Evolutionary conservation across 805 yeast genomes (phyloP), one percentile per base, ranked within the genome.

Genomic region (Cyberlindnera mississippiensis): DNA sequence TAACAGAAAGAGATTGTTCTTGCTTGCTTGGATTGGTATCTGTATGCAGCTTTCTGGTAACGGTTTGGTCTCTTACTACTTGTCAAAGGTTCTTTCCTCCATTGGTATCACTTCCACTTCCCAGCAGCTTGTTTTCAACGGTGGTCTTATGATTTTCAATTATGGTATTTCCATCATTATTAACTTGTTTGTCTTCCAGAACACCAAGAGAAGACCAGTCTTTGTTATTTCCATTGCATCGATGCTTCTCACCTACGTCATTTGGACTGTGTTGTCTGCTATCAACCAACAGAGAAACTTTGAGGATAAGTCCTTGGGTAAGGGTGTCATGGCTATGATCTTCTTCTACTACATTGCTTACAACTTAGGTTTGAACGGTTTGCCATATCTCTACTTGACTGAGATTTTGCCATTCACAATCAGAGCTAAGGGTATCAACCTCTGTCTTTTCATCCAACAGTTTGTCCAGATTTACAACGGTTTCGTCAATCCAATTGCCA

Each of bases 21-120:
- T 71, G 49, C 49, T 60, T 28, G 17, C 54, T 24, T 56, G 61
- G 51, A 52, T 68, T 17, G 68, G 67, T 31, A 34, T 44, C 36
- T 39, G 46, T 32, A 37, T 40, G 71, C 77, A 72, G 52, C 52
- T 71, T 32, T 69, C 76, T 14, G 80, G 80, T 52, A 73, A 72
- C 51, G 76, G 76, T 42, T 60, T 75, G 45, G 74, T 73, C 20
- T 69, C 76, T 4, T 75, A 73, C 64, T 75, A 75, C 57, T 61
- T 75, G 47, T 62, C 67, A 44, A 65, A 68, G 51, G 82, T 78
- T 12, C 66, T 77, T 49, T 54, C 60, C 44, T 69, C 77, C 19
- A 74, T 77, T 55, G 81, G 82, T 44, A 72, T 76, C 51, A 72
- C 73, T 35, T 65, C 63, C n/a, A 60, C 66, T 19, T 59, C 59